A percentile compares a stretch with the other conserved stretches of the same genome.
These are phyloP conservation scores for Fermentozyma sake DNA, from an alignment of 1,139 yeast genomes.

Conservation along the genomic window DNA sequence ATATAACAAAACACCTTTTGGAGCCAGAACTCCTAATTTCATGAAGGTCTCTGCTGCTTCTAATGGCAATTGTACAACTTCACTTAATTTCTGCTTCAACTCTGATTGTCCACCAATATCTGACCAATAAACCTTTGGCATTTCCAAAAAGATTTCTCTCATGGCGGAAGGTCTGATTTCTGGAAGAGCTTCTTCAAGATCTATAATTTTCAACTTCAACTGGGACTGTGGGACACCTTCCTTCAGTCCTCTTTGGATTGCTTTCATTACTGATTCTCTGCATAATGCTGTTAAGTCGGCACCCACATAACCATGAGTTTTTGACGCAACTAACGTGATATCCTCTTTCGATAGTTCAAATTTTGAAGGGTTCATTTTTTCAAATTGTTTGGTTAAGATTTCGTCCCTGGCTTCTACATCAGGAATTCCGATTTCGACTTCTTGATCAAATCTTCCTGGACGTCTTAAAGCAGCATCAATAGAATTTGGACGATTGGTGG, in stretches of 20 bases:
- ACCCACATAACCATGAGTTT: conserved; percentile 74
- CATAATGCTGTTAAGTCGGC: conserved; percentile 88
- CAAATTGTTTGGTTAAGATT: conserved; percentile 58
- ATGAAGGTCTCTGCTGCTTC: conserved; percentile 76
- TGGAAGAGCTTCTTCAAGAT: conserved; percentile 62
- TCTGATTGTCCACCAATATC: conserved; percentile 95
- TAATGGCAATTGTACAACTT: conserved; percentile 88
- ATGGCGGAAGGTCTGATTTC: conserved; percentile 93
- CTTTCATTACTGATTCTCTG: conserved; percentile 82
- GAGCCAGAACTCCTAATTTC: conserved; percentile 78
- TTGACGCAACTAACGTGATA: conserved; percentile 55
- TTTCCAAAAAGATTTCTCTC: conserved; percentile 91
- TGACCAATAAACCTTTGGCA: conserved; percentile 90
- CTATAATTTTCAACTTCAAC: conserved; percentile 37
- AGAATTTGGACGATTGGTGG: conserved; percentile 72
- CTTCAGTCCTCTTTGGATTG: conserved; percentile 58
- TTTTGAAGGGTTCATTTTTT: conserved; percentile 53
- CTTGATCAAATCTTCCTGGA: conserved; percentile 85
- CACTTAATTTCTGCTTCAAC: conserved; percentile 72
- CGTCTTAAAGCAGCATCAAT: conserved; percentile 57
- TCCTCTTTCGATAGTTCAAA: conserved; percentile 51
- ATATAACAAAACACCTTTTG: conserved; percentile 83
- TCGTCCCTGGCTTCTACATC: conserved; percentile 64
- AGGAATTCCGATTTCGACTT: conserved; percentile 75
- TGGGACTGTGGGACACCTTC: conserved; percentile 16